These are phyloP conservation scores for Aspergillus sclerotioniger DNA, from an alignment of 495 filamentous ascomycete genomes.

Conservation along the genomic window DNA sequence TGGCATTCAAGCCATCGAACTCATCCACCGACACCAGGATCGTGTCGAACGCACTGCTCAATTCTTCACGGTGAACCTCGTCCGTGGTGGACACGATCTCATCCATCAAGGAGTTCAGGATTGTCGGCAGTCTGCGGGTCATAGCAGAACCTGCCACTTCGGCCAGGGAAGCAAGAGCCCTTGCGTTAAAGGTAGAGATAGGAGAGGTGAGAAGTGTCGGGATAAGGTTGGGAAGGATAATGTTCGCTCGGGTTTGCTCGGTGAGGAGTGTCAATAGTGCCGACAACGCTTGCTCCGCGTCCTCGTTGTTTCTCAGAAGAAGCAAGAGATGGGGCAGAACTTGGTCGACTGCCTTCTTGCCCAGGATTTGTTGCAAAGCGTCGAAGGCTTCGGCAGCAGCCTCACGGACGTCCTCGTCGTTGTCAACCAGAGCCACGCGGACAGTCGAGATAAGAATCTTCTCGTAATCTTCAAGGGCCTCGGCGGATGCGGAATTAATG, in stretches of 20 bases:
- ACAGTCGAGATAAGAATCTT: constrained; percentile 92
- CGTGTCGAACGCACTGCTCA: constrained; percentile 77
- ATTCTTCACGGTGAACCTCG: constrained; percentile 67
- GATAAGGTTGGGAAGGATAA: constrained; percentile 93
- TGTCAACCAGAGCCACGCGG: constrained; percentile 87
- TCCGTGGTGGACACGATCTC: constrained; percentile 79
- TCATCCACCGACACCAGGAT: constrained; percentile 93
- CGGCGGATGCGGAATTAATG: constrained; percentile 84
- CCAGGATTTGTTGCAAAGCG: constrained; percentile 85
- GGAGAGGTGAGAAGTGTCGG: constrained; percentile 85
- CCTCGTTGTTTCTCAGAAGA: constrained; percentile 76
- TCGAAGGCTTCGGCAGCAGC: constrained; percentile 97
- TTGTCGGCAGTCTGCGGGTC: constrained; percentile 81
- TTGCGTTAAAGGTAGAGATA: constrained; percentile 93
- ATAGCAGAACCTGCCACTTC: constrained; percentile 86
- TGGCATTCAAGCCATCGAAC: constrained; percentile 88
- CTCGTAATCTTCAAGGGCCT: constrained; percentile 90
- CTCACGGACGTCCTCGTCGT: constrained; percentile 85
- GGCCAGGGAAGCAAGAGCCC: constrained; percentile 85
- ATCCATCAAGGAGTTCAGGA: constrained; percentile 91
- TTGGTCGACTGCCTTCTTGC: constrained; percentile 91
- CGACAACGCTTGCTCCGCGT: constrained; percentile 88
- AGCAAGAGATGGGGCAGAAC: constrained; percentile 89
- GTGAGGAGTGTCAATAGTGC: constrained; percentile 90
- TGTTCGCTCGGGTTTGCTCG: constrained; percentile 89